Evolutionary conservation across 2,329 filamentous ascomycete species (phyloP), one percentile per base, ranked within the genome.

Genomic region (Talaromyces sp.): DNA sequence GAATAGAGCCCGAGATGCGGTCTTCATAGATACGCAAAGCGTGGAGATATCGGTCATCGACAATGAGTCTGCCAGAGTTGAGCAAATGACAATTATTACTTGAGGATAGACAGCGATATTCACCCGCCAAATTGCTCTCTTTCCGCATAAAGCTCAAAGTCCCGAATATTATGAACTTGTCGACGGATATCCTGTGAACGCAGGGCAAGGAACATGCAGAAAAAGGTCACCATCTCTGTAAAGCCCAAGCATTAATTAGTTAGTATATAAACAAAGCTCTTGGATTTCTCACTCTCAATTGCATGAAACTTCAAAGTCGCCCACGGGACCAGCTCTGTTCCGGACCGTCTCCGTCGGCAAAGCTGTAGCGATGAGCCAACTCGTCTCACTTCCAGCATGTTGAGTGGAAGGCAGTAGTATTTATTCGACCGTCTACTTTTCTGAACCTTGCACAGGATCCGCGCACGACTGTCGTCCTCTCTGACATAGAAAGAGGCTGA

Each of bases 11-110:
- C 1, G 82, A 82, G 25, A 78, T 73, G 17, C 66, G 71, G 62
- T 87, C 85, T 49, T 75, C 72, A 66, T 80, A 84, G 15, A 88
- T 72, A 13, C 84, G 81, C 58, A 87, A 73, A 0, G 80, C 81
- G 65, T 86, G 84, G 1, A 78, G 74, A 65, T 80, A 84, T 15
- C 74, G 70, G 47, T 80, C 78, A 57, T 86, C 82, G 30, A 77
- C 68, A 36, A 86, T 85, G 63, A 79, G 73, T 4, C 83, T 83
- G 58, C n/a, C 44, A 39, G 11, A 53, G 10, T 2, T 4, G 10
- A 36, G 42, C 39, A 6, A 47, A 51, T 17, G 47, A 19, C 36
- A n/a, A 13, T 44, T 17, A 13, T 44, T 17, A 47, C 39, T 22
- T 10, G 11, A 42, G 33, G 11, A 49, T 30, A 19, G n/a, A 19